Conservation (phyloP, 257 asterid species). For the Nicotiana noctiflora region DNA sequence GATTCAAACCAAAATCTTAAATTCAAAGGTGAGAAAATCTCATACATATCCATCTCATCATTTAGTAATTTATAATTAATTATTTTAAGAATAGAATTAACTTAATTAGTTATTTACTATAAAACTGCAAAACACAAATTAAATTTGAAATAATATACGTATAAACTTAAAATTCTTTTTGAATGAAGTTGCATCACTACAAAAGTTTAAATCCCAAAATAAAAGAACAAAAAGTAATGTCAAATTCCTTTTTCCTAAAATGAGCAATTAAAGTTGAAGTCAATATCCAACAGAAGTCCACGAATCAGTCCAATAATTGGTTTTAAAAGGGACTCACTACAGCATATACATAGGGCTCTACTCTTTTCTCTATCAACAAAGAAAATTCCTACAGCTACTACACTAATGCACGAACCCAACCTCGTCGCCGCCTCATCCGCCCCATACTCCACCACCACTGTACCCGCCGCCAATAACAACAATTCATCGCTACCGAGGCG, state of each 20-base stretch:
- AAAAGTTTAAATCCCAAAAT: no score
- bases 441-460: background rate
- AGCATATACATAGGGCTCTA: background rate
- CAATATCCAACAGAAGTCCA: background rate
- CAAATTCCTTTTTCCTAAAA: background rate
- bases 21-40: no score
- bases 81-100: no score
- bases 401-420: constrained; percentile 8
- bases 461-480: background rate
- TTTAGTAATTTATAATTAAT: no score
- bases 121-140: no score
- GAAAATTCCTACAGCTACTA: background rate
- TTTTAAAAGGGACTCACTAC: background rate
- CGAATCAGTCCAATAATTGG: background rate
- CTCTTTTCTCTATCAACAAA: background rate
- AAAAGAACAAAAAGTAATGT: background rate
- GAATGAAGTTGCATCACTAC: no score
- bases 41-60: no score
- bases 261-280: background rate
- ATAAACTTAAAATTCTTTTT: no score
- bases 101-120: no score
- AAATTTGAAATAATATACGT: no score
- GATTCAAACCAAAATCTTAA: no score
- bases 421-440: background rate
- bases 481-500: constrained; percentile 2